phyloP scores from a whole-genome alignment of 2,329 filamentous ascomycete species.

The Nemania abortiva region DNA sequence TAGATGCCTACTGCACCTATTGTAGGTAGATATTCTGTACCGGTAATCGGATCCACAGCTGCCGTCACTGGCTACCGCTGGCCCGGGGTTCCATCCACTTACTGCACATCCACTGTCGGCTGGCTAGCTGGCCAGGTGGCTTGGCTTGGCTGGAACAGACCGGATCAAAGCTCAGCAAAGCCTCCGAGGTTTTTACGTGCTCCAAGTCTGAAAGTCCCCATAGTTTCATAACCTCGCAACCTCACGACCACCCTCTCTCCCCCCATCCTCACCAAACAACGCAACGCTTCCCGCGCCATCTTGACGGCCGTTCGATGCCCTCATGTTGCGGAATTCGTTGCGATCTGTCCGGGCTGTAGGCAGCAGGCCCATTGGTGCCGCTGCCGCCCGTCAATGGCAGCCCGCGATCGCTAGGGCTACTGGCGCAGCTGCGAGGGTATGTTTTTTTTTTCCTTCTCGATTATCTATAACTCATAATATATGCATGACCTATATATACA shows the following conservation, averaged over 20 bases:
- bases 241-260: slow-evolving; percentile 34
- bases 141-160: slow-evolving; percentile 23
- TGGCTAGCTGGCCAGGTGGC: slow-evolving; percentile 12
- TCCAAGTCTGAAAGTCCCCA: slow-evolving; percentile 44
- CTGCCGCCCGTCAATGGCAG: slow-evolving; percentile 71
- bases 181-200: slow-evolving; percentile 36
- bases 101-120: neutral
- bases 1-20: too few species aligned
- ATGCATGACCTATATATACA: neutral
- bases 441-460: slow-evolving; percentile 28
- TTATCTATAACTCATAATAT: neutral
- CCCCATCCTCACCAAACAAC: slow-evolving; percentile 25
- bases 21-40: neutral
- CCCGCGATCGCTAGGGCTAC: slow-evolving; percentile 55
- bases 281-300: slow-evolving; percentile 45
- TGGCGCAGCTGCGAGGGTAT: slow-evolving; percentile 57
- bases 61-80: slow-evolving; percentile 31
- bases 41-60: slow-evolving; percentile 22
- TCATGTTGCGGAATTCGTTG: slow-evolving; percentile 78
- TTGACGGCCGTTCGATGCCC: slow-evolving; percentile 57
- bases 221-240: slow-evolving; percentile 41
- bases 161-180: slow-evolving; percentile 36
- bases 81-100: slow-evolving; percentile 13
- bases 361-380: slow-evolving; percentile 65
- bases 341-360: slow-evolving; percentile 72